phyloP scores from a whole-genome alignment of 2,329 filamentous ascomycete species.

The Ophiocordyceps camponoti-floridani region DNA sequence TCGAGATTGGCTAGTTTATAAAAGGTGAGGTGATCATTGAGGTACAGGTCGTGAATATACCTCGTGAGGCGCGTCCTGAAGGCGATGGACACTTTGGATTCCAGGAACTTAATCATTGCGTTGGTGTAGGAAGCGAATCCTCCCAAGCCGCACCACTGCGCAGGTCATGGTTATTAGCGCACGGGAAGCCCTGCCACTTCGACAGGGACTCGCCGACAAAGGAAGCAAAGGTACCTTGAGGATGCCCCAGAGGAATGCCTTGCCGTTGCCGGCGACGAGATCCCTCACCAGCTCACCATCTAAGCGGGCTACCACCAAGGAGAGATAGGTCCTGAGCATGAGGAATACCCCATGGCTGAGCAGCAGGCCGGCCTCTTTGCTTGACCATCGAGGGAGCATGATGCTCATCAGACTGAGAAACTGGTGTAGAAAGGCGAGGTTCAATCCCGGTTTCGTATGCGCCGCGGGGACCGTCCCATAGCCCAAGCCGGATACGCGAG shows the following conservation, averaged over 20 bases:
- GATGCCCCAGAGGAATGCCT: conserved; percentile 73
- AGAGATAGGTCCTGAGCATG: conserved; percentile 84
- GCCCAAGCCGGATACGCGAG: conserved; percentile 59
- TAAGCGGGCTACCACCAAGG: conserved; percentile 75
- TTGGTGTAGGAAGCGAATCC: conserved; percentile 93
- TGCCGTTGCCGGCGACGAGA: conserved; percentile 86
- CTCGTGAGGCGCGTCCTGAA: conserved; percentile 88
- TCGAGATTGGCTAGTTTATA: conserved; percentile 91
- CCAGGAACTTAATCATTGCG: conserved; percentile 96
- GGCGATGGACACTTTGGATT: conserved; percentile 94
- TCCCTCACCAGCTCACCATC: conserved; percentile 95
- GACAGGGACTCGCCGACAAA: background rate
- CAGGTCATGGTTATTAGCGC: conserved; percentile 1
- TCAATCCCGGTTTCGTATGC: conserved; percentile 84
- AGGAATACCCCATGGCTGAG: conserved; percentile 80
- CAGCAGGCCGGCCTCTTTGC: conserved; percentile 84
- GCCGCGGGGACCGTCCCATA: conserved; percentile 66
- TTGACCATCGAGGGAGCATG: conserved; percentile 89
- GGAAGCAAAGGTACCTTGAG: conserved; percentile 39
- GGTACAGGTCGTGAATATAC: conserved; percentile 93
- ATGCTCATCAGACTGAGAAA: conserved; percentile 93
- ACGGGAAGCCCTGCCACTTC: background rate
- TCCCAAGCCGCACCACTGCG: conserved; percentile 76
- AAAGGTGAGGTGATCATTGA: conserved; percentile 89
- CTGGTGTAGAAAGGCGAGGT: conserved; percentile 90